Evolutionary conservation across 2,329 filamentous ascomycete genomes (phyloP), one percentile per base, ranked within the genome.

Genomic region (Pseudogymnoascus sp.): DNA sequence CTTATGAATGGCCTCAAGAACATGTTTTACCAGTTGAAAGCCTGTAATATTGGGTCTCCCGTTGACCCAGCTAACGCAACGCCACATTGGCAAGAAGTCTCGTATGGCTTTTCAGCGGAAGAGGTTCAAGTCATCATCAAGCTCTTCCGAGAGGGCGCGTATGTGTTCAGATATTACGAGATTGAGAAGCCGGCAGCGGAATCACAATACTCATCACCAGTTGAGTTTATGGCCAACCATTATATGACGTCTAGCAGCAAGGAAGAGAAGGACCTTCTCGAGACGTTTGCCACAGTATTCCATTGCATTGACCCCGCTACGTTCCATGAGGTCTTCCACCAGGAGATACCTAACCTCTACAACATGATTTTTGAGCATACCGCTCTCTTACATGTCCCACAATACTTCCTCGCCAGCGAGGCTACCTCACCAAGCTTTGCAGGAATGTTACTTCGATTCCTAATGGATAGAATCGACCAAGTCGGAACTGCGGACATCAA

Each of bases 351-450:
- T 38, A 91, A 91, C 75, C 85, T 99, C 38, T 97, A 99, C 74
- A 89, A 96, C 67, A 93, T 97, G 83, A 97, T 96, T 77, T 96
- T 97, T 73, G 91, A 97, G 73, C 95, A 99, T 75, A 92, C 92
- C 1, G 90, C 91, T 25, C 82, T 99, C 40, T 82, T 99, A 61
- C 95, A 99, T 75, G 90, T 99, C 63, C 93, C 95, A 5, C 95
- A 99, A 73, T 99, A 97, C 75, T 95, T 99, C 77, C 84, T 99
- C 61, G 95, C 96, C n/a, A 97, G 93, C 70, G 95, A 99, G 78
- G 93, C 93, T 4, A 99, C 96, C 0, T 97, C 93, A 25, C 93
- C 95, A 0, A 96, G 92, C 67, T 99, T 99, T 75, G 96, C 93
- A 66, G 95, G 96, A 40, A 97, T 99, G 95, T 85, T 99, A 25